Evolutionary conservation across 106 monocot species (phyloP).

Genomic region (Triglochin maritima): DNA sequence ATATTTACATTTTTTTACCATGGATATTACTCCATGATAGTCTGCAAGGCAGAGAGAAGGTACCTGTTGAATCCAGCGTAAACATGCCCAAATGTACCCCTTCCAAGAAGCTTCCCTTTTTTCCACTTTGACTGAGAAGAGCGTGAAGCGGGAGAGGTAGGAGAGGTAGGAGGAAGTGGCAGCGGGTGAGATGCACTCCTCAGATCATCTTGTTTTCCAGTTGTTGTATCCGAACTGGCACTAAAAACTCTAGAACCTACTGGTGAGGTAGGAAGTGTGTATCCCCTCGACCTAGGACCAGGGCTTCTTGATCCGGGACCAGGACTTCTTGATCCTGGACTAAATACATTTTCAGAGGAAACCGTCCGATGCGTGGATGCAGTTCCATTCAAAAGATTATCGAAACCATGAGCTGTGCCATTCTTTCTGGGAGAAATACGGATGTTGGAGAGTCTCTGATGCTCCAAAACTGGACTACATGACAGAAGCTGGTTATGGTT

Average conservation of each 20-base stretch:
- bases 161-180: slow-evolving; percentile 76
- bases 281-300: slow-evolving; percentile 25
- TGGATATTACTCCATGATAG: not conserved
- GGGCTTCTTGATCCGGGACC: slow-evolving; percentile 23
- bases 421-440: slow-evolving; percentile 39
- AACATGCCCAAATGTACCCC: slow-evolving; percentile 93
- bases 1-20: not conserved
- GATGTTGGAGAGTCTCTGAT: slow-evolving; percentile 19
- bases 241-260: slow-evolving; percentile 16
- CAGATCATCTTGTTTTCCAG: slow-evolving; percentile 38
- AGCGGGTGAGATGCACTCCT: slow-evolving; percentile 65
- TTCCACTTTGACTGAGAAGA: slow-evolving; percentile 61
- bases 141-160: slow-evolving; percentile 33
- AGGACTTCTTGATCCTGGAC: slow-evolving; percentile 10
- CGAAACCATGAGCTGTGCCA: slow-evolving; percentile 5
- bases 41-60: not conserved
- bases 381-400: slow-evolving; percentile 19
- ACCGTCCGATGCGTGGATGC: not conserved
- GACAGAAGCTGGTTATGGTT: slow-evolving; percentile 8
- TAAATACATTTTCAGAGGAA: not conserved
- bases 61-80: slow-evolving; percentile 93
- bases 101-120: slow-evolving; percentile 80
- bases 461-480: slow-evolving; percentile 25
- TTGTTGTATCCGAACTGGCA: slow-evolving; percentile 38
- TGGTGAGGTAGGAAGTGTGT: slow-evolving; percentile 41